phyloP scores from a whole-genome alignment of 2,329 filamentous ascomycete species.

The Colletotrichum horii region DNA sequence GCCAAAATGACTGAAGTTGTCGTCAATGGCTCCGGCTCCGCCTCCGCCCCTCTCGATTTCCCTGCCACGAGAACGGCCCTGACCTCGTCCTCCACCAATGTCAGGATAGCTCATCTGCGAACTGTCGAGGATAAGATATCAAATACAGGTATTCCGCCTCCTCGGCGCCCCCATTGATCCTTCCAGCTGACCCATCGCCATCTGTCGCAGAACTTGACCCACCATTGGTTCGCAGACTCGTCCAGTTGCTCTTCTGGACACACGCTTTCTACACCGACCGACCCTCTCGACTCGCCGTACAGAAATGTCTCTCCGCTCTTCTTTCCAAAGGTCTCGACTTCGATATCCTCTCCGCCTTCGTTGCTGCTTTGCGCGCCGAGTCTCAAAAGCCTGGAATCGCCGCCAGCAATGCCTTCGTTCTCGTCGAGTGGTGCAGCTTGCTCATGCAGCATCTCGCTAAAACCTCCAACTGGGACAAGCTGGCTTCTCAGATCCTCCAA shows the following conservation, averaged over 20 bases:
- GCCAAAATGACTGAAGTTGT: constrained; percentile 56
- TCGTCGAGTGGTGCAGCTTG: constrained; percentile 88
- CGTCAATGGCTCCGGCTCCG: constrained; percentile 36
- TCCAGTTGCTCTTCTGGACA: constrained; percentile 83
- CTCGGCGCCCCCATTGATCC: neutral
- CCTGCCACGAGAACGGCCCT: constrained; percentile 54
- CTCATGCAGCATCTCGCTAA: constrained; percentile 75
- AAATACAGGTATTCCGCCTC: constrained; percentile 53
- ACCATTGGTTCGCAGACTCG: constrained; percentile 57
- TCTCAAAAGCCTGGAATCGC: constrained; percentile 79
- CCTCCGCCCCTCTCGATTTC: constrained; percentile 53
- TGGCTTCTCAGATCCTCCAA: constrained; percentile 68
- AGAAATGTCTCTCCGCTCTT: constrained; percentile 76
- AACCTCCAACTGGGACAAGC: constrained; percentile 66
- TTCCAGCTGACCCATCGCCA: constrained; percentile 8
- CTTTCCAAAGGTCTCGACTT: constrained; percentile 62
- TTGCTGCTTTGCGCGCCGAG: constrained; percentile 73
- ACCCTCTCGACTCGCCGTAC: constrained; percentile 80
- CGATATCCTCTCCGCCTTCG: constrained; percentile 67
- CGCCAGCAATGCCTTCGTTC: constrained; percentile 80
- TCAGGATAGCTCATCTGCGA: constrained; percentile 60
- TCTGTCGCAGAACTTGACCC: constrained; percentile 47
- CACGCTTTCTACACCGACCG: constrained; percentile 89
- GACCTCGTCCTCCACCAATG: constrained; percentile 65
- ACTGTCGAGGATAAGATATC: constrained; percentile 61